Evolutionary conservation across 805 yeast genomes (phyloP), one percentile per base, ranked within the genome.

Genomic region (Ogataea glucozyma): DNA sequence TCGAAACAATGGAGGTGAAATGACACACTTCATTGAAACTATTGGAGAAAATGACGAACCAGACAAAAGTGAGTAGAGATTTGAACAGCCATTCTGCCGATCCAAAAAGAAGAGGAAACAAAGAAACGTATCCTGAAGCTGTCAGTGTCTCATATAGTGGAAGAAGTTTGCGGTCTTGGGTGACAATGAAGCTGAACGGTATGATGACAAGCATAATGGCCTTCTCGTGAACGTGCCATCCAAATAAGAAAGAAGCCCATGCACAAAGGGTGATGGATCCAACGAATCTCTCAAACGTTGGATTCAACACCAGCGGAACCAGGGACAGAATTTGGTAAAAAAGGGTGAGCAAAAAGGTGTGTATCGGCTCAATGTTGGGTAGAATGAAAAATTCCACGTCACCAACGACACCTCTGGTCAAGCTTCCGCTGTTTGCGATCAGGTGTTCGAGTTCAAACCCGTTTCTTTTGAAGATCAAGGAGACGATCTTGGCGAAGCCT

Each of bases 141-240:
- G 83, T 80, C 32, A 89, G 69, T 1, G 87, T 71, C 57, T 82
- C 76, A 62, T 83, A 93, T 0, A 91, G 76, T 5, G 80, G 75
- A 31, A 90, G 64, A 24, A 90, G 66, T 41, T 95, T 73, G 46
- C 83, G 74, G 57, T 88, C 96, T 27, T 76, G 71, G 11, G 81
- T 72, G 3, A 83, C 85, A 20, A 90, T 64, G 60, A 93, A 83
- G 6, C 93, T 75, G 62, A 88, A 81, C 1, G 99, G 99, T 52
- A 93, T 77, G 7, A 93, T 85, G 3, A 91, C 83, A 16, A 90
- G 63, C 72, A 93, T 74, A n/a, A 93, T 79, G 0, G 98, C 98
- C 73, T 93, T 93, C 65, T 93, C 99, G 67, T 93, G 99, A 18
- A 93, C 99, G 59, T 93, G 98, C 97, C 98, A 93, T 4, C 99